phyloP scores from a whole-genome alignment of 805 yeast genomes.

The Ogataea naganishii region DNA sequence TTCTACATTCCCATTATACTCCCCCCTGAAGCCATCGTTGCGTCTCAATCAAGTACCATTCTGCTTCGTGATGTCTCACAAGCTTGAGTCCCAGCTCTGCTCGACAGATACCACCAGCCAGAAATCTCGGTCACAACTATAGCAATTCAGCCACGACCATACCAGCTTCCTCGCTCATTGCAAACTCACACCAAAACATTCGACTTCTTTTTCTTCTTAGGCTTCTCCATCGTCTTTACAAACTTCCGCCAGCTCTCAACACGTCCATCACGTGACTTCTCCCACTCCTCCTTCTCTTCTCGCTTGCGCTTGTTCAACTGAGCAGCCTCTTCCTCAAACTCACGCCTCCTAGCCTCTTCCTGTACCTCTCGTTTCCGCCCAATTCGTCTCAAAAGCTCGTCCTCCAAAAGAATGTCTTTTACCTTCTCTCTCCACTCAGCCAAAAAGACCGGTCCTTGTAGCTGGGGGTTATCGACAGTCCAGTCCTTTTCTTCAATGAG shows the following conservation, averaged over 20 bases:
- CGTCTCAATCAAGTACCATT: too few species aligned
- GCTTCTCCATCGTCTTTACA: constrained; percentile 32
- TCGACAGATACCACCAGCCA: too few species aligned
- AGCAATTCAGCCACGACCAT: too few species aligned
- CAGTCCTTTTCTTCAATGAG: constrained; percentile 28
- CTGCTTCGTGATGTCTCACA: too few species aligned
- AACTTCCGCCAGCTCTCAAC: constrained; percentile 55
- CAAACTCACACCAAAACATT: constrained; percentile 35
- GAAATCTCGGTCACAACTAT: too few species aligned
- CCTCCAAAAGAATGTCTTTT: constrained; percentile 34
- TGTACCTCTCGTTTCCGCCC: constrained; percentile 32
- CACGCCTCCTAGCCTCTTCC: constrained; percentile 29
- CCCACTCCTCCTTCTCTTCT: constrained; percentile 45
- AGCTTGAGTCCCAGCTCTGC: too few species aligned
- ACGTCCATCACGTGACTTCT: constrained; percentile 45
- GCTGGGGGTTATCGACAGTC: constrained; percentile 28
- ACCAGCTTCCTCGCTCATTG: too few species aligned
- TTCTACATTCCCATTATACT: too few species aligned
- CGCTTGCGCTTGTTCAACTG: constrained; percentile 22
- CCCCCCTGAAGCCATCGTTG: too few species aligned
- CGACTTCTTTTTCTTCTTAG: constrained; percentile 34
- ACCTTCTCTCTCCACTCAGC: constrained; percentile 33
- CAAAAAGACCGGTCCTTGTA: constrained; percentile 25
- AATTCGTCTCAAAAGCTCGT: constrained; percentile 34
- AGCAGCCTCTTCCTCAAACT: constrained; percentile 22